These are phyloP conservation scores for Blepharisma japonicum DNA, from an alignment of 73 alveolate species.

Conservation along the genomic window DNA sequence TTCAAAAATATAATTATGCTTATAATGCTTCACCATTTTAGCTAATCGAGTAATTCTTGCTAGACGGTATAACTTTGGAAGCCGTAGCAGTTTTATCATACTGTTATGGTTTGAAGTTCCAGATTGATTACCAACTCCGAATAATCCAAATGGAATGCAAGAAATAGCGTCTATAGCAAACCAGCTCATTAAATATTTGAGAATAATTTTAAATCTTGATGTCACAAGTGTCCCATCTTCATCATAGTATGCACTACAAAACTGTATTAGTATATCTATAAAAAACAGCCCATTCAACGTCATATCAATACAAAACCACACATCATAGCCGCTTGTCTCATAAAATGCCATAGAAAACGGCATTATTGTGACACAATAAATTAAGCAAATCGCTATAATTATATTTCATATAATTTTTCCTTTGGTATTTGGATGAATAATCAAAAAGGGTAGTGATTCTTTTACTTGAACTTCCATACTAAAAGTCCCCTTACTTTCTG, in stretches of 20 bases:
- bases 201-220: background rate
- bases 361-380: background rate
- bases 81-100: background rate
- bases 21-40: background rate
- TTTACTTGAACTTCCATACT: too few relatives aligned
- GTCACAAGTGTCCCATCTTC: background rate
- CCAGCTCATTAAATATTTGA: background rate
- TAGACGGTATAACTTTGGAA: background rate
- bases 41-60: background rate
- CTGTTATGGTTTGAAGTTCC: background rate
- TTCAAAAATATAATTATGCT: background rate
- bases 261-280: background rate
- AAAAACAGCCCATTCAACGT: background rate
- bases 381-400: background rate
- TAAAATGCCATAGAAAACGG: constrained; percentile 18
- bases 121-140: background rate
- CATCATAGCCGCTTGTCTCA: background rate
- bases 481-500: too few relatives aligned
- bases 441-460: background rate
- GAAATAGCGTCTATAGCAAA: background rate
- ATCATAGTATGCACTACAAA: background rate
- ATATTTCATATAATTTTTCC: background rate
- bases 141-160: background rate
- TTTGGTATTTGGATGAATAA: background rate
- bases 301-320: background rate